Evolutionary conservation across 129 eudicot species (phyloP), one percentile per base, ranked within the genome.

Genomic region (Ambrosia trifida): DNA sequence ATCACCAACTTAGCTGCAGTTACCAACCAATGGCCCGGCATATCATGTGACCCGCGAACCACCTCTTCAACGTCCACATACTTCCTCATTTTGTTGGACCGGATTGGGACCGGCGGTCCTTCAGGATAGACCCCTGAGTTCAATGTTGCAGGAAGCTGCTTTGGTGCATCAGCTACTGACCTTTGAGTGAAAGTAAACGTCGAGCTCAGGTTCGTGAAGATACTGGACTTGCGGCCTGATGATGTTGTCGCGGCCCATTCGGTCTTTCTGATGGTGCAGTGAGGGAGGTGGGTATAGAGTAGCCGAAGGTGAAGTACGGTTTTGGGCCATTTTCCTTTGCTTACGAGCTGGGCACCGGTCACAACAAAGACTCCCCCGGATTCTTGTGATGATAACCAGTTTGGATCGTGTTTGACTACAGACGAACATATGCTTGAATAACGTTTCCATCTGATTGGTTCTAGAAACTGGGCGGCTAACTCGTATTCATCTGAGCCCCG

Each of bases 21-120:
- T 4, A 94, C 99, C 80, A 94, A 61, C 99, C 99, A 94, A 83
- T 94, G 99, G n/a, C 99, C 99, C 2, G 99, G 97, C 24, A 76
- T 67, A 76, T 94, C 96, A 54, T 85, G 87, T 9, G 99, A 95
- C 12, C 94, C 99, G 11, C 96, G 87, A 4, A 75, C 78, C 53
- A 90, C 91, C 83, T 94, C 99, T 2, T 83, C 72, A 8, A 77
- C 61, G 14, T 90, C 96, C 8, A 94, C 84, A 52, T 70, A 90
- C 64, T 86, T 90, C 41, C 85, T 80, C 65, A 94, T 75, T 70
- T 86, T 90, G n/a, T 72, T 81, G 6, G 84, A 85, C 5, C 77
- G 83, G 35, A 85, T 58, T 1, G 92, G 95, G 36, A 82, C 86
- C 1, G 95, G 96, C 3, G 98, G 98, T 33, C 92, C 91, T 7